Conservation (phyloP, 805 yeast genomes). For the Pichia nakasei region DNA sequence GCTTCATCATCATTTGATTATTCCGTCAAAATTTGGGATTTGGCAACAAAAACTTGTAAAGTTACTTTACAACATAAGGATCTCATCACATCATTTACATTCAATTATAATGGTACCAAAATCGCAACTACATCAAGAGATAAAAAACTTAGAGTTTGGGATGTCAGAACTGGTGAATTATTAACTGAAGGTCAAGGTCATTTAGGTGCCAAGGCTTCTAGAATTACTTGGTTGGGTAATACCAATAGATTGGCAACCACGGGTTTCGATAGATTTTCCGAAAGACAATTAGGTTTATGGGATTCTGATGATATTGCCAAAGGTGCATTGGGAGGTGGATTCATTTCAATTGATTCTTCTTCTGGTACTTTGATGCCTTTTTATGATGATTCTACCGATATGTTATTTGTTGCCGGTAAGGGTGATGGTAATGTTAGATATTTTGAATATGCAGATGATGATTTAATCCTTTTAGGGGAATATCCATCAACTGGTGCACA, state of each 20-base stretch:
- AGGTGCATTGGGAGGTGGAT: conserved; percentile 90
- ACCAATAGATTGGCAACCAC: conserved; percentile 82
- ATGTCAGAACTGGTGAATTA: conserved; percentile 64
- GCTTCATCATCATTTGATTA: conserved; percentile 90
- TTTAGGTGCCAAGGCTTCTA: conserved; percentile 82
- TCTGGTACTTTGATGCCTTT: conserved; percentile 93
- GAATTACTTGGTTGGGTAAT: conserved; percentile 88
- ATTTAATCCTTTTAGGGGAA: conserved; percentile 77
- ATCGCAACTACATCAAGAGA: conserved; percentile 89
- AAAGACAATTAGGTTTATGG: conserved; percentile 95
- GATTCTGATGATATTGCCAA: conserved; percentile 60
- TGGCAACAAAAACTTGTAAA: conserved; percentile 62
- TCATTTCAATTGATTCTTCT: conserved; percentile 76
- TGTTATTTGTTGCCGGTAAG: conserved; percentile 88
- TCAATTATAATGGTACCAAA: conserved; percentile 81
- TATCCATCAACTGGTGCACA: conserved; percentile 86
- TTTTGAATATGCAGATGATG: conserved; percentile 81
- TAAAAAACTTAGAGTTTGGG: conserved; percentile 87
- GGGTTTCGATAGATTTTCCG: conserved; percentile 87
- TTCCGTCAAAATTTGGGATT: conserved; percentile 85
- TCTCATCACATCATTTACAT: conserved; percentile 85
- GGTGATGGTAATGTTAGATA: conserved; percentile 97
- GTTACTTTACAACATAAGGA: conserved; percentile 80
- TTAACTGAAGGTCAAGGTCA: conserved; percentile 85
- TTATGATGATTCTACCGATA: conserved; percentile 71